These are phyloP conservation scores for Volvox reticuliferus DNA, from an alignment of 139 green algal genomes.

Conservation along the genomic window DNA sequence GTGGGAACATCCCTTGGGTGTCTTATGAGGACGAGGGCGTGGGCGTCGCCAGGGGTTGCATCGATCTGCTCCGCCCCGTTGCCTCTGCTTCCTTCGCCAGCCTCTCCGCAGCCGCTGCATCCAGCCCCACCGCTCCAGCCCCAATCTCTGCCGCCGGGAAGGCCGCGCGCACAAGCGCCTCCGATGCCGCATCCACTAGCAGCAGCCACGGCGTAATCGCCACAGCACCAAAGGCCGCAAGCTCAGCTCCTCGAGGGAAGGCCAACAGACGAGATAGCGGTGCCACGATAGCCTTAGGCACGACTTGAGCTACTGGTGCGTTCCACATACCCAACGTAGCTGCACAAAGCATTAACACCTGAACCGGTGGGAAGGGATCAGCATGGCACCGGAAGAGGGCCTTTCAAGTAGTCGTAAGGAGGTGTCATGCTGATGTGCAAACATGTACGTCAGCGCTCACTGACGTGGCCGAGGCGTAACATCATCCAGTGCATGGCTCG, in stretches of 20 bases:
- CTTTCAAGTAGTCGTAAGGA: neutral
- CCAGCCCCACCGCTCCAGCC: neutral
- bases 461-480: too few species aligned
- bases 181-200: constrained; percentile 49
- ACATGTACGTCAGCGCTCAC: neutral
- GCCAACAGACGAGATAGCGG: constrained; percentile 51
- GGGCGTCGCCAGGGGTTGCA: neutral
- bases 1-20: too few species aligned
- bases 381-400: neutral
- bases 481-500: too few species aligned
- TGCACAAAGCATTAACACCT: constrained; percentile 43
- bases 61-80: neutral
- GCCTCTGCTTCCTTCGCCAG: constrained; percentile 27
- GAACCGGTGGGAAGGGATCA: neutral
- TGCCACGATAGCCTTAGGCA: constrained; percentile 19
- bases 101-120: neutral
- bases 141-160: neutral
- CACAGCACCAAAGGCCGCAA: constrained; percentile 47
- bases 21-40: too few species aligned
- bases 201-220: constrained; percentile 54
- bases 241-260: constrained; percentile 50
- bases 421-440: neutral
- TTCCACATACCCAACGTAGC: constrained; percentile 50
- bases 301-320: constrained; percentile 43
- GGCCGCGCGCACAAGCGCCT: constrained; percentile 5